Conservation (phyloP, 2,329 filamentous ascomycete species). For the Verticillium isaacii region DNA sequence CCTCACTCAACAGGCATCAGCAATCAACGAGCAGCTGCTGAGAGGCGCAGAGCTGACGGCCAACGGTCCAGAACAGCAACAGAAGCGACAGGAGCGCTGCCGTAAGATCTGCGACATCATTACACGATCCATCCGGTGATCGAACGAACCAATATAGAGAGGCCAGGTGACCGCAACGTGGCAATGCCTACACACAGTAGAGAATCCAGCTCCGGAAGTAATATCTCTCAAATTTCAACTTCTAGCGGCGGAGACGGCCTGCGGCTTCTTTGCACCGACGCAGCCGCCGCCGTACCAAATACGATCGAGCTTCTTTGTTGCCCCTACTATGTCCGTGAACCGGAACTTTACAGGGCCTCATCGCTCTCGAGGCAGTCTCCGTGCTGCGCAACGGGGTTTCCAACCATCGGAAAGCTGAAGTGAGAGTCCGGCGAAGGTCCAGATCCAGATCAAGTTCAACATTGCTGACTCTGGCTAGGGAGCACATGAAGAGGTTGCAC, state of each 20-base stretch:
- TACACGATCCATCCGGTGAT: neutral
- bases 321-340: too few species aligned
- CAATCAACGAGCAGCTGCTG: neutral
- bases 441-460: neutral
- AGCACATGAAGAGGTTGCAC: neutral
- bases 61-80: neutral
- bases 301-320: too few species aligned
- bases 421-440: neutral
- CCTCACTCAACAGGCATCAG: neutral
- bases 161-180: neutral
- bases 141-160: neutral
- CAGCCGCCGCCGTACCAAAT: too few species aligned
- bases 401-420: neutral
- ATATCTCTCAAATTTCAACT: neutral
- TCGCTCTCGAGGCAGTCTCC: too few species aligned
- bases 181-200: neutral
- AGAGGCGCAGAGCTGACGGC: neutral
- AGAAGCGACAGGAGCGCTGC: neutral
- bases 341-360: too few species aligned
- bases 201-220: neutral
- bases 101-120: neutral
- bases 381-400: neutral
- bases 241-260: neutral
- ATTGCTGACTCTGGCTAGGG: neutral
- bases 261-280: too few species aligned